Conservation (phyloP, 805 yeast genomes). For the Schwanniomyces yamadae region DNA sequence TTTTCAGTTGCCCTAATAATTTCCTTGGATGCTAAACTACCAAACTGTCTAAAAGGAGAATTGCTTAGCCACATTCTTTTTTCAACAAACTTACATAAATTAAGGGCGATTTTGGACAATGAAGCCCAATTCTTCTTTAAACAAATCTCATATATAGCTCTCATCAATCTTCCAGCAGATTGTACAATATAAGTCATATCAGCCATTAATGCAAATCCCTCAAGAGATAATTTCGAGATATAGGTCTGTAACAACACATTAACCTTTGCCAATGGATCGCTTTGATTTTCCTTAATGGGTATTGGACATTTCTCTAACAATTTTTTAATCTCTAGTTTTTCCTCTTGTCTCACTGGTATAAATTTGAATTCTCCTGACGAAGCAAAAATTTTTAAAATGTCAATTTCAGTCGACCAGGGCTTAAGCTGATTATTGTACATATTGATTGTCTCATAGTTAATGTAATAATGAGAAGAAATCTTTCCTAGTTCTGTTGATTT, state of each 20-base stretch:
- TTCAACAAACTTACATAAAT: slow-evolving; percentile 78
- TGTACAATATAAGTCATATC: slow-evolving; percentile 94
- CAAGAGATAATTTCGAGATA: slow-evolving; percentile 72
- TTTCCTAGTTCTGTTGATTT: slow-evolving; percentile 65
- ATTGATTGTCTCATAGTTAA: slow-evolving; percentile 70
- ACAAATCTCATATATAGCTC: slow-evolving; percentile 83
- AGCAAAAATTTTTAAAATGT: slow-evolving; percentile 74
- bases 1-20: slow-evolving; percentile 73
- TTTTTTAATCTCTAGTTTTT: slow-evolving; percentile 67
- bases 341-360: slow-evolving; percentile 85
- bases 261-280: slow-evolving; percentile 74
- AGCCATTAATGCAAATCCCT: slow-evolving; percentile 87
- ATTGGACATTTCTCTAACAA: slow-evolving; percentile 76
- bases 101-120: slow-evolving; percentile 55
- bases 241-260: slow-evolving; percentile 81
- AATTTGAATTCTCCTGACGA: slow-evolving; percentile 81
- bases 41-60: slow-evolving; percentile 84
- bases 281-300: slow-evolving; percentile 72
- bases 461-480: slow-evolving; percentile 85
- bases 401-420: slow-evolving; percentile 67
- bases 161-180: slow-evolving; percentile 82
- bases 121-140: slow-evolving; percentile 69
- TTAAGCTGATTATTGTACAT: slow-evolving; percentile 61
- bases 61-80: slow-evolving; percentile 79
- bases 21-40: slow-evolving; percentile 61